Base-by-base conservation (phyloP, 2,329 filamentous ascomycete genomes). In the Cadophora malorum region DNA sequence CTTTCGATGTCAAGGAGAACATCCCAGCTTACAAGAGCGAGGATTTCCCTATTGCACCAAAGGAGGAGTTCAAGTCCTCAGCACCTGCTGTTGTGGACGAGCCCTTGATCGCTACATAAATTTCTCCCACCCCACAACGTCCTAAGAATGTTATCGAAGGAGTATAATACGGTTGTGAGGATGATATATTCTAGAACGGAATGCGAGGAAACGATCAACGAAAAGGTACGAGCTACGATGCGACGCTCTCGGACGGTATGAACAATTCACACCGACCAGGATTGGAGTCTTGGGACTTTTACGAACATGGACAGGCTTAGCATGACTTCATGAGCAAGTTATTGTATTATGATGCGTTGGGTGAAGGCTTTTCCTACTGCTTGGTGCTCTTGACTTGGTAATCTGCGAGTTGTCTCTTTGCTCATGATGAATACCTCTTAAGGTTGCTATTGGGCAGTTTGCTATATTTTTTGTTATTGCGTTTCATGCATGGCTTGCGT, bases 21-120 rank as follows among this genome's bases (percentile, higher is more conserved):
- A 49, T 65, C 59, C 59, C 66, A 31, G 63, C 69, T 19, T 72
- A 69, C 68, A 76, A 76, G 68, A 67, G 50, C n/a, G 73, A 74
- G 28, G 76, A 77, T 61, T 76, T 77, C 65, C 75, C 76, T 41
- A 58, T 58, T 35, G 76, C 76, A 63, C 76, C 76, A 53, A 77
- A 74, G 70, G 75, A 75, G 50, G 75, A 76, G 23, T 77, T 78
- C 67, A 74, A 76, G 66, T 55, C 70, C 14, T 66, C 68, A 23
- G 70, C 71, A 38, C 45, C 69, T n/a, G 65, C 68, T 49, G 71
- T 62, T 23, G 66, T 65, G 21, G 71, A 73, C 58, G 67, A 77
- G 66, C 74, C 74, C 58, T 65, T 77, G 67, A 73, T 76, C 65
- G 62, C 70, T 52, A 69, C 70, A 69, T 76, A 75, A 75, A 33